Percentiles rank a stretch among this genome's conserved stretches.
Conservation (phyloP, 768 basidiomycete species). For the Agaricus blazei region DNA sequence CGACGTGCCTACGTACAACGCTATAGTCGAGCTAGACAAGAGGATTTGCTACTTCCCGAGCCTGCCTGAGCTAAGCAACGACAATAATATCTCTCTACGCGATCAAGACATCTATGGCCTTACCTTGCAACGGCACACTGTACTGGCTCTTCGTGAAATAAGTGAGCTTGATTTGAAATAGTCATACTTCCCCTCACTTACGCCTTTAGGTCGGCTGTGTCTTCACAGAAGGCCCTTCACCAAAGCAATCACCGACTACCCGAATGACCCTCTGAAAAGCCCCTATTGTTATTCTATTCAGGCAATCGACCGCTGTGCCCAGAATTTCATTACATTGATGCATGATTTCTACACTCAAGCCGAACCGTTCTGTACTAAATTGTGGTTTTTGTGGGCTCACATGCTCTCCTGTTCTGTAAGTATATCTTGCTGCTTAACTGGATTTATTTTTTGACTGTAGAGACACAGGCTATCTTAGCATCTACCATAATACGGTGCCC, state of each 20-base stretch:
- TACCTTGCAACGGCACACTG: conserved; percentile 60
- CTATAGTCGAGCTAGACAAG: conserved; percentile 59
- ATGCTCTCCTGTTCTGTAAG: conserved; percentile 67
- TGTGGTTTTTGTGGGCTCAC: conserved; percentile 59
- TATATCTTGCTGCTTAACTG: conserved; percentile 10
- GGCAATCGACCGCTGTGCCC: conserved; percentile 66
- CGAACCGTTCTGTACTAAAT: conserved; percentile 54
- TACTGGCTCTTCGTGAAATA: conserved; percentile 65
- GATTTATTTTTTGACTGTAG: conserved; percentile 3
- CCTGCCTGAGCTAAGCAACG: conserved; percentile 58
- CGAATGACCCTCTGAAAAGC: conserved; percentile 67
- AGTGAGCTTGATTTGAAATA: conserved; percentile 36
- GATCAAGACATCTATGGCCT: conserved; percentile 40
- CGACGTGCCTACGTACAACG: conserved; percentile 60
- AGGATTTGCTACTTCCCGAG: conserved; percentile 64
- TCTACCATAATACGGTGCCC: conserved; percentile 75
- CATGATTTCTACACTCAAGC: conserved; percentile 59
- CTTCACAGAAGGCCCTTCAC: conserved; percentile 72
- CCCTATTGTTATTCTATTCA: conserved; percentile 69
- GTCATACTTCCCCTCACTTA: conserved; percentile 1
- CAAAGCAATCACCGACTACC: conserved; percentile 64
- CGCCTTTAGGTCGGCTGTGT: conserved; percentile 53
- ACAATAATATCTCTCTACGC: conserved; percentile 21
- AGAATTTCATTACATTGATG: conserved; percentile 64
- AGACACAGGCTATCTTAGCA: conserved; percentile 56